Conservation (phyloP, 169 alveolate genomes). For the Theileria sp. region DNA sequence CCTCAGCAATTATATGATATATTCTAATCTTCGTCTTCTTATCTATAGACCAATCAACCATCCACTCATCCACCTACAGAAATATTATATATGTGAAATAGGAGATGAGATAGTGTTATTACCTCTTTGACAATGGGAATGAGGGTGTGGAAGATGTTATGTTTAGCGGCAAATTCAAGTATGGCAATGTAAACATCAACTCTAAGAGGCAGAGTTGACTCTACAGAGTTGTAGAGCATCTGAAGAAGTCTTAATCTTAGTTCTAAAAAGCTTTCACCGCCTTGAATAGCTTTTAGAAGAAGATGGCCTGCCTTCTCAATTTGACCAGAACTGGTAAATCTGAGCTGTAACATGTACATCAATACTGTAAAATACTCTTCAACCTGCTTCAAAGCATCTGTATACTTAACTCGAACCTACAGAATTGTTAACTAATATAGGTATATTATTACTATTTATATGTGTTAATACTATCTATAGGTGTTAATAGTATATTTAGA, state of each 20-base stretch:
- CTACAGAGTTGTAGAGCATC: conserved; percentile 72
- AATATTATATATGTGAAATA: too few species aligned
- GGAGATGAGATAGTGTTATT: background rate
- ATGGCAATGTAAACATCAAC: conserved; percentile 66
- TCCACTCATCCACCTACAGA: conserved; percentile 69
- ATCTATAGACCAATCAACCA: conserved; percentile 68
- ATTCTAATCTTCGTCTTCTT: conserved; percentile 57
- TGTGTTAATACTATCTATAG: too few species aligned
- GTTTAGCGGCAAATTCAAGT: conserved; percentile 71
- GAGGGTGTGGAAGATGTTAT: conserved; percentile 64
- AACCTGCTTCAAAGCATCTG: conserved; percentile 65
- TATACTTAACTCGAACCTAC: conserved; percentile 42
- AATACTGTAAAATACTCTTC: conserved; percentile 77
- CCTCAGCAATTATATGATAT: conserved; percentile 66
- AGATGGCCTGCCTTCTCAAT: conserved; percentile 71
- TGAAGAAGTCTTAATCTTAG: conserved; percentile 67
- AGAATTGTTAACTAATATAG: background rate
- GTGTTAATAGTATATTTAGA: too few species aligned
- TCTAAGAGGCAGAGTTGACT: conserved; percentile 65
- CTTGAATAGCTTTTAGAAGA: conserved; percentile 62
- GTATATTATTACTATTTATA: too few species aligned
- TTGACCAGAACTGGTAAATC: conserved; percentile 70
- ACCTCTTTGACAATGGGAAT: conserved; percentile 59
- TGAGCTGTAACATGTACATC: conserved; percentile 72
- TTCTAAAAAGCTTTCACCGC: conserved; percentile 65